phyloP scores from a whole-genome alignment of 805 yeast genomes.

The Hanseniaspora pseudoguilliermondii region DNA sequence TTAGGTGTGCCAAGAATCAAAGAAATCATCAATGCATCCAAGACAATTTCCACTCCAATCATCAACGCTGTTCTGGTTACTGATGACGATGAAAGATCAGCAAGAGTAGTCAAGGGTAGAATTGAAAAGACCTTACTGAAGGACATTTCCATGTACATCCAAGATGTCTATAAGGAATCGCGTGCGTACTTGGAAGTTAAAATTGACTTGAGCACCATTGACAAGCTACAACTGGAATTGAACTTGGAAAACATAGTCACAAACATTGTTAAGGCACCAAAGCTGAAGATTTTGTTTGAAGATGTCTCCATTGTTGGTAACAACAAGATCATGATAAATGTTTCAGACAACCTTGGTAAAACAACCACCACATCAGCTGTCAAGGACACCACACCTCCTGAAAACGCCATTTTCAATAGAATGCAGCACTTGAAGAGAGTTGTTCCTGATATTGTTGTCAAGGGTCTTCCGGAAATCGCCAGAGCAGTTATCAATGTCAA shows the following conservation, averaged over 20 bases:
- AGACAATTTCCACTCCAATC: conserved; percentile 88
- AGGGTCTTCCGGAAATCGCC: conserved; percentile 81
- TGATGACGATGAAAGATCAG: conserved; percentile 91
- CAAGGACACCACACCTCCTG: conserved; percentile 25
- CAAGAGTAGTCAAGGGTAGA: conserved; percentile 95
- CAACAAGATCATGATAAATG: conserved; percentile 54
- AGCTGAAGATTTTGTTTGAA: conserved; percentile 62
- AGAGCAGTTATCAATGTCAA: conserved; percentile 93
- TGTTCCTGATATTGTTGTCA: conserved; percentile 77
- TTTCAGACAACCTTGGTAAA: conserved; percentile 34
- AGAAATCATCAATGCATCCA: conserved; percentile 95
- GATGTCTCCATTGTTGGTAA: conserved; percentile 59
- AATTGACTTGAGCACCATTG: conserved; percentile 73
- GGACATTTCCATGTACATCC: conserved; percentile 79
- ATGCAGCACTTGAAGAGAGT: conserved; percentile 82
- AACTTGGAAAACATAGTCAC: conserved; percentile 72
- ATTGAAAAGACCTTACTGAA: conserved; percentile 80
- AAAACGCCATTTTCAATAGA: conserved; percentile 59
- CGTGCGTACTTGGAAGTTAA: conserved; percentile 69
- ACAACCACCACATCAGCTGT: conserved; percentile 33
- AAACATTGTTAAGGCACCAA: conserved; percentile 76
- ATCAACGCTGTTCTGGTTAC: conserved; percentile 89
- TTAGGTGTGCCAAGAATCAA: conserved; percentile 98
- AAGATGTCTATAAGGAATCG: conserved; percentile 79
- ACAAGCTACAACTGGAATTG: conserved; percentile 77